A percentile compares a stretch with the other conserved stretches of the same genome.
These are phyloP conservation scores for Alternaria atra DNA, from an alignment of 2,329 filamentous ascomycete species.

Conservation along the genomic window DNA sequence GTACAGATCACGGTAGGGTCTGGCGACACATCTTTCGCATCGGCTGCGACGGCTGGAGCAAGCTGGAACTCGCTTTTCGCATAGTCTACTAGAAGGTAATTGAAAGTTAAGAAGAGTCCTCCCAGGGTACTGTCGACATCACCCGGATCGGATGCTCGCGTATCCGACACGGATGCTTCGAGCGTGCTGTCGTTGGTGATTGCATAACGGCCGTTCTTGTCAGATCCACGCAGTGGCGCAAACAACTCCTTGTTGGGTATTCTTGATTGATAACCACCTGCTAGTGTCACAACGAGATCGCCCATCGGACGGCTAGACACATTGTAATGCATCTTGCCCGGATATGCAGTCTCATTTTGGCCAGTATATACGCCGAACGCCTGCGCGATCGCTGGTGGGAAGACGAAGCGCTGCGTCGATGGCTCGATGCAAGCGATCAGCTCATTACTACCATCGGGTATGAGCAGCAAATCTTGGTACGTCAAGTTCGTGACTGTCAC, in stretches of 20 bases:
- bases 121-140: constrained; percentile 12
- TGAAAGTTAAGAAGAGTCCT: constrained; percentile 20
- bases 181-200: constrained; percentile 17
- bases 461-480: constrained; percentile 6
- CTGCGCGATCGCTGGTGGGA: constrained; percentile 10
- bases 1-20: constrained; percentile 11
- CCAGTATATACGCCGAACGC: neutral
- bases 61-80: constrained; percentile 16
- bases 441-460: neutral
- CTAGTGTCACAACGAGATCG: constrained; percentile 11
- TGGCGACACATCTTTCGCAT: constrained; percentile 1
- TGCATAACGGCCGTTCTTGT: constrained; percentile 17
- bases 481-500: constrained; percentile 16
- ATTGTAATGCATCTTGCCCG: constrained; percentile 12
- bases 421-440: constrained; percentile 16
- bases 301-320: constrained; percentile 8
- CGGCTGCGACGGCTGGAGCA: constrained; percentile 13
- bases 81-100: constrained; percentile 20
- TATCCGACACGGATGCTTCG: constrained; percentile 17
- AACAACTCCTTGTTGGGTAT: constrained; percentile 20
- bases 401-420: constrained; percentile 12
- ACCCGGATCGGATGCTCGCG: constrained; percentile 4
- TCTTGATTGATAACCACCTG: constrained; percentile 13
- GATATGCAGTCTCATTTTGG: constrained; percentile 11
- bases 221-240: constrained; percentile 17